Conservation (phyloP, 495 filamentous ascomycete genomes). For the Aspergillus affinis region DNA sequence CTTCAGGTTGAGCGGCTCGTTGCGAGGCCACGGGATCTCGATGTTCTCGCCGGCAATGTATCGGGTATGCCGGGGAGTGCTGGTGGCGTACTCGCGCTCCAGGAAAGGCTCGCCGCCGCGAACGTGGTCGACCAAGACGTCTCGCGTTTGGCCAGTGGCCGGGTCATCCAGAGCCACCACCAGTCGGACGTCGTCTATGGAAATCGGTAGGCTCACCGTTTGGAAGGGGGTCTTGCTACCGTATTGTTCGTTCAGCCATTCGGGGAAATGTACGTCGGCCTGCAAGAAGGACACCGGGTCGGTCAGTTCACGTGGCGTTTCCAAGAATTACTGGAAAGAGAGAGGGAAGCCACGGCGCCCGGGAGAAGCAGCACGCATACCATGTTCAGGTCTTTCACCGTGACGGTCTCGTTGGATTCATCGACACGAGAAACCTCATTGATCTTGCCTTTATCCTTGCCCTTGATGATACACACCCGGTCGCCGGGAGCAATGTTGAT, state of each 20-base stretch:
- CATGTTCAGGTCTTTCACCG: conserved; percentile 63
- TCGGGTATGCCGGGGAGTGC: conserved; percentile 40
- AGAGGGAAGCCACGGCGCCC: neutral
- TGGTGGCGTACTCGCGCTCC: conserved; percentile 32
- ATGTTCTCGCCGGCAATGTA: conserved; percentile 49
- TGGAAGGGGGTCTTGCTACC: conserved; percentile 42
- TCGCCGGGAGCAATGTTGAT: conserved; percentile 69
- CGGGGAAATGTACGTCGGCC: conserved; percentile 58
- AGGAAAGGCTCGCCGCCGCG: conserved; percentile 35
- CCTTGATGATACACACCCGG: conserved; percentile 74
- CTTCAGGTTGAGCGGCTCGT: conserved; percentile 34
- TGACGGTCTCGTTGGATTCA: conserved; percentile 53
- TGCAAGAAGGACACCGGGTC: conserved; percentile 24
- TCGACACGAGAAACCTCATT: conserved; percentile 62
- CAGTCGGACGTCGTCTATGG: conserved; percentile 72
- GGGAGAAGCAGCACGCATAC: conserved; percentile 47
- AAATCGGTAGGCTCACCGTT: conserved; percentile 50
- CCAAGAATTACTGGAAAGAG: too few species aligned
- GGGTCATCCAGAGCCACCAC: conserved; percentile 71
- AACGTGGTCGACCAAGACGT: conserved; percentile 74
- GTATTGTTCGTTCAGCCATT: conserved; percentile 48
- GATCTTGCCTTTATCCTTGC: conserved; percentile 79
- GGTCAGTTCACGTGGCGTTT: neutral
- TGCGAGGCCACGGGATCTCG: conserved; percentile 71
- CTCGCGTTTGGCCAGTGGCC: conserved; percentile 57